A percentile compares a stretch with the other conserved stretches of the same genome.
These are phyloP conservation scores for Sporothrix curviconia DNA, from an alignment of 2,329 filamentous ascomycete genomes.

Conservation along the genomic window DNA sequence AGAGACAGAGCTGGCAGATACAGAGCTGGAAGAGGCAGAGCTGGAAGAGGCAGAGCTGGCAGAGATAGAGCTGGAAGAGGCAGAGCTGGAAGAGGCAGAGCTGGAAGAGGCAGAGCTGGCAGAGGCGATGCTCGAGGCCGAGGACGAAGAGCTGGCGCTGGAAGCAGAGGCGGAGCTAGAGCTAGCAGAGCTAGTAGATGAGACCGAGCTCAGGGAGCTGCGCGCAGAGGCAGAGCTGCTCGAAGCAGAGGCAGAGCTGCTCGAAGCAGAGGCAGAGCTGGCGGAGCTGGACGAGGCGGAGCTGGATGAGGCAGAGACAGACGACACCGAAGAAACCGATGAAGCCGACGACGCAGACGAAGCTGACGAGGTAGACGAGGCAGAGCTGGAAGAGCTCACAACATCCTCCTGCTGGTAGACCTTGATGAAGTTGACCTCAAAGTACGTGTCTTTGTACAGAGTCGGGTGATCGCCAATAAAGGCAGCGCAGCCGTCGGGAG, in stretches of 20 bases:
- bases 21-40: neutral
- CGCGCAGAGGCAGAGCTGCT: neutral
- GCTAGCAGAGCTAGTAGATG: neutral
- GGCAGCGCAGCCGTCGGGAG: slow-evolving; percentile 25
- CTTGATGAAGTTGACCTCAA: slow-evolving; percentile 36
- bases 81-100: neutral
- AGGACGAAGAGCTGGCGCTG: neutral
- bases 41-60: neutral
- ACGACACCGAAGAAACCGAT: neutral
- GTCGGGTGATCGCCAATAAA: slow-evolving; percentile 33
- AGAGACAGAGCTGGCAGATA: neutral
- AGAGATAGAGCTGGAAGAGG: neutral
- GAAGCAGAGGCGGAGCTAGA: neutral
- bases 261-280: neutral
- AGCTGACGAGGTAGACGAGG: neutral
- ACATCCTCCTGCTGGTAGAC: slow-evolving; percentile 12
- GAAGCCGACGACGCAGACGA: neutral
- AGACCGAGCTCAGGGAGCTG: neutral
- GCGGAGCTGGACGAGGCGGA: neutral
- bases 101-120: neutral
- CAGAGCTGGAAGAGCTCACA: neutral
- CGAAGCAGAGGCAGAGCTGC: neutral
- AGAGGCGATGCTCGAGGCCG: neutral
- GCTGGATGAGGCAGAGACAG: neutral
- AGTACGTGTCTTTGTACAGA: slow-evolving; percentile 32